These are phyloP conservation scores for Mortierella sp. DNA, from an alignment of 371 early-diverging fungal species.

Conservation along the genomic window DNA sequence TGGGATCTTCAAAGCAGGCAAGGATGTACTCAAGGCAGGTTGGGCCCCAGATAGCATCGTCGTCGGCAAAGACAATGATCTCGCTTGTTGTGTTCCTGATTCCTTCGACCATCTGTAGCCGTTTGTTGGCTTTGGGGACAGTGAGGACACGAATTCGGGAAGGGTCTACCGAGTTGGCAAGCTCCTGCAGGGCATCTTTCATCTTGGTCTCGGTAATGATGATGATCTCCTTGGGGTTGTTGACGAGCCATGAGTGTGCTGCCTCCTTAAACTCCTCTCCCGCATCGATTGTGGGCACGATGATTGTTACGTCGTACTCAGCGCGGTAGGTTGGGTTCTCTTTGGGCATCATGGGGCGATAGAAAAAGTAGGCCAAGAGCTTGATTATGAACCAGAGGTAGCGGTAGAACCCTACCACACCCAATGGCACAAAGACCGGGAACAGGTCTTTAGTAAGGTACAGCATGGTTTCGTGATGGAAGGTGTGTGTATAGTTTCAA, in stretches of 20 bases:
- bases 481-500: not conserved
- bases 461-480: conserved; percentile 59
- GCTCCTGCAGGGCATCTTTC: conserved; percentile 59
- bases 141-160: conserved; percentile 59
- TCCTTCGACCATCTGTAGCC: conserved; percentile 79
- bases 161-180: conserved; percentile 61
- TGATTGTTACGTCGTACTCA: conserved; percentile 74
- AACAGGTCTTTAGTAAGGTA: conserved; percentile 78
- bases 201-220: conserved; percentile 69
- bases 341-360: conserved; percentile 62
- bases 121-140: conserved; percentile 71
- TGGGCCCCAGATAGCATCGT: conserved; percentile 78
- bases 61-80: conserved; percentile 81
- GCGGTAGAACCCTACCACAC: conserved; percentile 78
- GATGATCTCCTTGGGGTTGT: conserved; percentile 72
- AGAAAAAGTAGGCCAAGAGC: conserved; percentile 63
- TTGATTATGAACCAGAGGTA: conserved; percentile 78
- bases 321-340: conserved; percentile 62
- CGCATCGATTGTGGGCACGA: conserved; percentile 82
- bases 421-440: conserved; percentile 78
- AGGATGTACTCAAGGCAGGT: conserved; percentile 71
- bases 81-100: conserved; percentile 71
- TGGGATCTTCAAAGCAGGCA: conserved; percentile 79
- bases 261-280: conserved; percentile 80
- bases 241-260: conserved; percentile 71